phyloP scores from a whole-genome alignment of 768 basidiomycete species.

The Porphyrellus cyaneotinctus region DNA sequence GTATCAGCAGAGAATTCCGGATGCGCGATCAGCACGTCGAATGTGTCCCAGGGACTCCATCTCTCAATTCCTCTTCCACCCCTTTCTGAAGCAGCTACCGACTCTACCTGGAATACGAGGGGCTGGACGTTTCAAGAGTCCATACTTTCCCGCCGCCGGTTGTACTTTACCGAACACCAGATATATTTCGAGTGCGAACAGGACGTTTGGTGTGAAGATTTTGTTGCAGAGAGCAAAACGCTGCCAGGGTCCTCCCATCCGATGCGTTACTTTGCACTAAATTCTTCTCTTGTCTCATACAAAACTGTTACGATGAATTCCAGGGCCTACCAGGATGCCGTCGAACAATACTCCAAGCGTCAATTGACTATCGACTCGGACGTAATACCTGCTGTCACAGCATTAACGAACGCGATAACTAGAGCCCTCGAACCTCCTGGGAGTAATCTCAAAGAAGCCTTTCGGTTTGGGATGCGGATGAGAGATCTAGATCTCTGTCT shows the following conservation, averaged over 20 bases:
- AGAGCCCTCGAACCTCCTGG: neutral
- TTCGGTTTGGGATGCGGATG: slow-evolving; percentile 1
- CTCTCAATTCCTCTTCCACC: slow-evolving; percentile 19
- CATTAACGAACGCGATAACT: slow-evolving; percentile 3
- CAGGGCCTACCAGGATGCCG: slow-evolving; percentile 4
- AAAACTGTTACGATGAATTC: neutral
- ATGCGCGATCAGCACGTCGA: slow-evolving; percentile 13
- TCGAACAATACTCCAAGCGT: slow-evolving; percentile 15
- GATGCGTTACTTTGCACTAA: neutral
- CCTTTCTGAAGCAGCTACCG: neutral
- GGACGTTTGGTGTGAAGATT: slow-evolving; percentile 24
- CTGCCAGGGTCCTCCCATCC: neutral
- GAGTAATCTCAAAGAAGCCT: neutral
- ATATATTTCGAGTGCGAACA: slow-evolving; percentile 20
- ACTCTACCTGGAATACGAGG: slow-evolving; percentile 16
- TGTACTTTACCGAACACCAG: slow-evolving; percentile 21
- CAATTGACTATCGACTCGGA: slow-evolving; percentile 13
- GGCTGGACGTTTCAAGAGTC: slow-evolving; percentile 26
- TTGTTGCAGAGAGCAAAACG: slow-evolving; percentile 15
- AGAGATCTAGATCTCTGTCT: slow-evolving; percentile 13
- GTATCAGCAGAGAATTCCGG: slow-evolving; percentile 10
- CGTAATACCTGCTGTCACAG: slow-evolving; percentile 8
- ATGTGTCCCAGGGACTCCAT: slow-evolving; percentile 20
- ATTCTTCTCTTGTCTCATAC: neutral
- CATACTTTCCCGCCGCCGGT: slow-evolving; percentile 18